Evolutionary conservation across 352 stramenopile species (phyloP), one percentile per base, ranked within the genome.

Genomic region (Globisporangium solare): DNA sequence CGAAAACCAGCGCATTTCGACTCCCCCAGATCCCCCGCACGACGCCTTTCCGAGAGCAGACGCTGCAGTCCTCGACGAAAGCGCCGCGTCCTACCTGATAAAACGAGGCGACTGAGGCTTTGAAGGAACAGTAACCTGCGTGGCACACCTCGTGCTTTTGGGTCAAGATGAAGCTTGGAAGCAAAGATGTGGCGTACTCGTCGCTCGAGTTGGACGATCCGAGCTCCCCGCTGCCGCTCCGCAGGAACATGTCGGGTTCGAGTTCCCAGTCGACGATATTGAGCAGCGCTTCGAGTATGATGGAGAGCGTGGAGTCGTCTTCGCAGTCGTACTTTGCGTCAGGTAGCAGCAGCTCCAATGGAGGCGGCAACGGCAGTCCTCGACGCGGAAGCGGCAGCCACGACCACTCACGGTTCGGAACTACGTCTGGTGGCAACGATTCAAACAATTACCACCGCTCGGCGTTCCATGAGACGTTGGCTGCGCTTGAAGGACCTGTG

Each of bases 171-270:
- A 88, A 87, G 65, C 73, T 88, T 31, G 61, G 76, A 4, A 75
- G 71, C 54, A 89, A 88, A 64, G 84, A 91, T 68, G 74, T 88
- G 61, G 71, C 73, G 45, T 92, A 92, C 63, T 73, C 81, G 67
- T 86, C 81, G 48, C 64, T 92, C 41, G 79, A 92, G 37, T 64
- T 92, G 61, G 73, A 92, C 47, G 79, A 76, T n/a, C 81, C 78
- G 2, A 66, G 64, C 20, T 58, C 63, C 47, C 64, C 60, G 41
- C 45, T 64, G 21, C 47, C 71, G 21, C 70, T 71, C 6, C 67
- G 70, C 49, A 66, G 63, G 56, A 71, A 63, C 60, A 61, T 56
- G 48, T 27, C 56, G 35, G 56, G 67, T 47, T 71, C 54, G 55
- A 79, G 53, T 64, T 27, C 79, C 47, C 84, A 79, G 20, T 76